These are phyloP conservation scores for Phytophthora crassamura DNA, from an alignment of 352 stramenopile genomes.

Conservation along the genomic window DNA sequence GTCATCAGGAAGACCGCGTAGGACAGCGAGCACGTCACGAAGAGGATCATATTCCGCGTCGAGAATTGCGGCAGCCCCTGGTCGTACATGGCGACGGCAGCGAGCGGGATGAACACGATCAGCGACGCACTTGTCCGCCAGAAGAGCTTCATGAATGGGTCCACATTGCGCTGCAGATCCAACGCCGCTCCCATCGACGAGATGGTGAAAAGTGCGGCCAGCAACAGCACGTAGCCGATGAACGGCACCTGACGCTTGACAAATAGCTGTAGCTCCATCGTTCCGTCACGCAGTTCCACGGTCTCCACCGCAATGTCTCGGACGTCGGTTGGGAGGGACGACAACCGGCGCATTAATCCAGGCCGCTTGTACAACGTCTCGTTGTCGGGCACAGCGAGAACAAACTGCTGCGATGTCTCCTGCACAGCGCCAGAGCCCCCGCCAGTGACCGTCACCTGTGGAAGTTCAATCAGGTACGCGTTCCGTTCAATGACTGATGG, in stretches of 20 bases:
- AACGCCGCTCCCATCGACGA: slow-evolving; percentile 79
- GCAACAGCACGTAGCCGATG: slow-evolving; percentile 77
- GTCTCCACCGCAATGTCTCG: slow-evolving; percentile 80
- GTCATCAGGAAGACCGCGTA: slow-evolving; percentile 86
- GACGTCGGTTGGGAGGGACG: slow-evolving; percentile 72
- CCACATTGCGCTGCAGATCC: slow-evolving; percentile 71
- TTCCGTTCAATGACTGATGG: slow-evolving; percentile 56
- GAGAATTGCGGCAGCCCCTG: slow-evolving; percentile 66
- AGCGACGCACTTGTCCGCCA: slow-evolving; percentile 82
- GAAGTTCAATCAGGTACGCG: slow-evolving; percentile 83
- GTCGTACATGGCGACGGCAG: slow-evolving; percentile 55
- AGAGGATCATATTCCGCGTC: slow-evolving; percentile 67
- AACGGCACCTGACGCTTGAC: slow-evolving; percentile 80
- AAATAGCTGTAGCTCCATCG: slow-evolving; percentile 73
- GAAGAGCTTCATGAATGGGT: slow-evolving; percentile 87
- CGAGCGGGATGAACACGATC: slow-evolving; percentile 73
- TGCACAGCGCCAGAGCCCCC: slow-evolving; percentile 35
- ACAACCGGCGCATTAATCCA: slow-evolving; percentile 63
- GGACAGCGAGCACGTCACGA: slow-evolving; percentile 68
- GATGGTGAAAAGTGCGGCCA: slow-evolving; percentile 76
- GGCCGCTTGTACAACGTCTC: slow-evolving; percentile 64
- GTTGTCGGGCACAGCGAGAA: slow-evolving; percentile 73
- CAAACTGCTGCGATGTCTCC: slow-evolving; percentile 64
- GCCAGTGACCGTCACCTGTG: slow-evolving; percentile 47
- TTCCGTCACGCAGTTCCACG: slow-evolving; percentile 66